Evolutionary conservation across 768 basidiomycete genomes (phyloP), one percentile per base, ranked within the genome.

Genomic region (Suillus clintonianus): DNA sequence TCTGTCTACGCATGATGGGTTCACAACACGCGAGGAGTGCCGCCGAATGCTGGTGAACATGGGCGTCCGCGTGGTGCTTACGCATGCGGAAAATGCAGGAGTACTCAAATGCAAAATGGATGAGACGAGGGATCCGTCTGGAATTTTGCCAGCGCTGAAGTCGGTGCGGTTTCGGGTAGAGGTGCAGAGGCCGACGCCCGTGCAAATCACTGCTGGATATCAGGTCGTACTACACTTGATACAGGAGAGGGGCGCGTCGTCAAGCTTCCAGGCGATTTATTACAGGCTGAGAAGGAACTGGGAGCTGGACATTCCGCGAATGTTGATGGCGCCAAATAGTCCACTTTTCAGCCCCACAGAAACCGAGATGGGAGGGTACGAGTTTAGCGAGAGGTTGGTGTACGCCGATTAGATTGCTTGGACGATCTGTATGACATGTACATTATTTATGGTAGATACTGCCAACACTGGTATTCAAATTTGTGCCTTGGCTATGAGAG

Each of bases 201-300:
- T 78, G 51, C 81, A 84, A 67, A 72, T 73, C 39, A 69, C 69
- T 65, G 82, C 77, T 51, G 85, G 79, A 65, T 88, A 82, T 77
- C 78, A 82, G 64, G 86, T 90, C 14, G 80, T 81, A 42, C 75
- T 97, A 67, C 80, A 83, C 19, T 72, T 97, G 58, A 81, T 92
- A 15, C 89, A 92, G 67, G 95, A 97, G 79, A 95, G 89, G 74
- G 97, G 97, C 5, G 89, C 95, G 19, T 80, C 87, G 48, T 92
- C 92, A 27, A 89, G 85, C 34, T 94, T 97, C 80, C 91, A 88
- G 75, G 82, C 85, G 58, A 80, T 94, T 34, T 92, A 85, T 72
- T 85, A 81, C 64, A 82, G 86, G 47, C 73, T 97, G 62, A 81
- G 83, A 64, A 78, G 82, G 36, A 83, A 86, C 24, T 97, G 94